Conservation (phyloP, 2,329 filamentous ascomycete genomes). For the Trichoderma arundinaceum region DNA sequence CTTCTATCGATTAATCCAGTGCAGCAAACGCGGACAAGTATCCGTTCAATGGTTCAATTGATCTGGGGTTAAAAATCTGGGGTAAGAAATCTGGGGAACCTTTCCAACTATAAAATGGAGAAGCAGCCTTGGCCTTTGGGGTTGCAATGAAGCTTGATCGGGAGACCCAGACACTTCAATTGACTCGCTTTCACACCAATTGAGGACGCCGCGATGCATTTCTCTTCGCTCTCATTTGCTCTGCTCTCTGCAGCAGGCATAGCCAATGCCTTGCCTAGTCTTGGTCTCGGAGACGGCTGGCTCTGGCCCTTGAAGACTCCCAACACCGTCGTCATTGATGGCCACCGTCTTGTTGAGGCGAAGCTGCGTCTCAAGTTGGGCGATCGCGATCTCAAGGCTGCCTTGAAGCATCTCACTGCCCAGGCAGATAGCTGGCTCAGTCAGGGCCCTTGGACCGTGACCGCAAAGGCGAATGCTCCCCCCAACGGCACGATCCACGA, state of each 20-base stretch:
- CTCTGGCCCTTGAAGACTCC: slow-evolving; percentile 3
- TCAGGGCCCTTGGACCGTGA: slow-evolving; percentile 40
- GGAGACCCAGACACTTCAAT: background rate
- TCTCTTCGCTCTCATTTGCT: slow-evolving; percentile 7
- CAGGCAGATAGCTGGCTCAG: slow-evolving; percentile 36
- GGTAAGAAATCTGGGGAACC: slow-evolving; percentile 24
- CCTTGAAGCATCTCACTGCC: slow-evolving; percentile 32
- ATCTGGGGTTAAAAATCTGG: slow-evolving; percentile 9
- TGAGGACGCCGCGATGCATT: slow-evolving; percentile 1
- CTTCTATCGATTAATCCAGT: background rate
- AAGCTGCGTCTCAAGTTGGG: slow-evolving; percentile 12
- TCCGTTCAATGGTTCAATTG: background rate
- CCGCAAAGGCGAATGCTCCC: slow-evolving; percentile 21
- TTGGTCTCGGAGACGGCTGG: background rate
- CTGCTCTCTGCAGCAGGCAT: slow-evolving; percentile 14
- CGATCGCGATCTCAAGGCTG: slow-evolving; percentile 8
- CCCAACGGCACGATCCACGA: slow-evolving; percentile 32
- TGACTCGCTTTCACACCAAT: background rate
- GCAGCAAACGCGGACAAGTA: background rate
- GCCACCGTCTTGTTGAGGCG: slow-evolving; percentile 26
- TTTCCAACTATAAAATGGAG: slow-evolving; percentile 8
- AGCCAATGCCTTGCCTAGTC: background rate
- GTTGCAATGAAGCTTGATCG: background rate
- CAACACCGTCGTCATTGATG: slow-evolving; percentile 30
- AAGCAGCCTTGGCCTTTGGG: background rate